Conservation (phyloP, 805 yeast genomes). For the Metschnikowia amazonensis region DNA sequence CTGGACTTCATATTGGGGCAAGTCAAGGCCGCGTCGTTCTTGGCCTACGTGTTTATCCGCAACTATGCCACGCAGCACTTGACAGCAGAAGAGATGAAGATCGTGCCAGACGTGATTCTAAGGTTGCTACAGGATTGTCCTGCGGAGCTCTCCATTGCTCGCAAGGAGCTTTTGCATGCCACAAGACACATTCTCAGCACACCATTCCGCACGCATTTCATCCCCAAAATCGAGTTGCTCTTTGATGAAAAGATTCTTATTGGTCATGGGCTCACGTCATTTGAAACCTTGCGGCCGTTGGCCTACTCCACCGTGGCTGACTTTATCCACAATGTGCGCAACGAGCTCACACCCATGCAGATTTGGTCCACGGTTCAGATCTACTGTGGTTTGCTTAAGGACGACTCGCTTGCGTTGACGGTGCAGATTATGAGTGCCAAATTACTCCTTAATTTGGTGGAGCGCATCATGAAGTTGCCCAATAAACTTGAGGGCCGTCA, state of each 20-base stretch:
- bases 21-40: constrained; percentile 91
- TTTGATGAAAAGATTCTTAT: constrained; percentile 84
- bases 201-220: constrained; percentile 73
- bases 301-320: constrained; percentile 97
- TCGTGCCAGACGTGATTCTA: constrained; percentile 83
- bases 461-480: constrained; percentile 76
- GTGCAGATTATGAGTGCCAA: constrained; percentile 98
- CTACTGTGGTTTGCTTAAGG: constrained; percentile 77
- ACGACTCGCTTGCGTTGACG: constrained; percentile 75
- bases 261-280: constrained; percentile 89
- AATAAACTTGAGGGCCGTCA: constrained; percentile 81
- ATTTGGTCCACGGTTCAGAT: constrained; percentile 83
- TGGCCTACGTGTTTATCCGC: constrained; percentile 87
- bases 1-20: constrained; percentile 90
- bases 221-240: constrained; percentile 79
- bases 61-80: constrained; percentile 70
- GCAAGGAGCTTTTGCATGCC: constrained; percentile 90
- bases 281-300: constrained; percentile 84
- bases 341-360: constrained; percentile 75
- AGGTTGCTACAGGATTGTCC: constrained; percentile 93
- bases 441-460: constrained; percentile 79
- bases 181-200: constrained; percentile 93
- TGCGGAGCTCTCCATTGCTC: constrained; percentile 81
- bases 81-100: constrained; percentile 37
- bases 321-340: constrained; percentile 85